A percentile compares a stretch with the other conserved stretches of the same genome.
Conservation (phyloP, 176 grass and related monocot genomes). For the Bonia amplexicaulis region DNA sequence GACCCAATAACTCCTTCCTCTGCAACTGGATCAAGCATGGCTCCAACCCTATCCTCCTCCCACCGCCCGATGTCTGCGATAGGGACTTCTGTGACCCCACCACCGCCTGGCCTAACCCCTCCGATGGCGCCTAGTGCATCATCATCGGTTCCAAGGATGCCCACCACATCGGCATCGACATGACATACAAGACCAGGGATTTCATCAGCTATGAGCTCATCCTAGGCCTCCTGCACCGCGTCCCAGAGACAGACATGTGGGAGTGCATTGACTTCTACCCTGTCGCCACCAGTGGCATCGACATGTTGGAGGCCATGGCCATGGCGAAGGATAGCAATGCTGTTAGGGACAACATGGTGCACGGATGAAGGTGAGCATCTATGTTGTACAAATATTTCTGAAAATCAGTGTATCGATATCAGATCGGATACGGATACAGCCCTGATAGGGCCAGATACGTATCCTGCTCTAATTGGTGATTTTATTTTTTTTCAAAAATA, state of each 20-base stretch:
- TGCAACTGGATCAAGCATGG: constrained; percentile 63
- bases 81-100: constrained; percentile 88
- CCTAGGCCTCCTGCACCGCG: constrained; percentile 47
- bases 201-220: constrained; percentile 44
- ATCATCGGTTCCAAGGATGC: constrained; percentile 76
- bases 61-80: constrained; percentile 27
- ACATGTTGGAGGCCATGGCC: constrained; percentile 29
- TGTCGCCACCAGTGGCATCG: constrained; percentile 28
- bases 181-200: constrained; percentile 49
- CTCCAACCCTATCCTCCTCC: constrained; percentile 60
- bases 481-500: too few relatives aligned
- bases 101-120: constrained; percentile 55
- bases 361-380: constrained; percentile 83
- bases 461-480: too few relatives aligned
- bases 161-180: constrained; percentile 37
- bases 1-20: constrained; percentile 64
- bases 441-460: too few relatives aligned
- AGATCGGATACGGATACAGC: too few relatives aligned
- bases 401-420: too few relatives aligned
- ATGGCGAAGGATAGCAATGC: neutral
- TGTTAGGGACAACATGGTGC: constrained; percentile 20
- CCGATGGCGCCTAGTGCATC: constrained; percentile 41
- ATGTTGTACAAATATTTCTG: too few relatives aligned
- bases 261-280: constrained; percentile 93
- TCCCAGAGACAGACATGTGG: constrained; percentile 52